Base-by-base conservation (phyloP, 2,329 filamentous ascomycete genomes). In the Thielaviopsis ethacetica region DNA sequence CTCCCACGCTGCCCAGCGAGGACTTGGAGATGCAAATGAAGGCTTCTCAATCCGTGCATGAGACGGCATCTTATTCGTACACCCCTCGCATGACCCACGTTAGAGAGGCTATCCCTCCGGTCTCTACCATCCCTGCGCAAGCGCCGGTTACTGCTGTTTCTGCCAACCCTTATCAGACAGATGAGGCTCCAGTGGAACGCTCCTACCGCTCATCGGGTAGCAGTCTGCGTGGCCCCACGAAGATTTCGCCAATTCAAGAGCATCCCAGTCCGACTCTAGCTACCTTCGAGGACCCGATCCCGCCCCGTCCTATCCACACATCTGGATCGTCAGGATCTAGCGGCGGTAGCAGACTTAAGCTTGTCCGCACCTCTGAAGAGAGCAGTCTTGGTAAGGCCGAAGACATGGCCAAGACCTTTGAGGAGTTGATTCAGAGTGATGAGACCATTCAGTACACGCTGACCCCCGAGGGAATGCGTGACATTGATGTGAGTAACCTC, bases 371-470 rank as follows among this genome's bases (percentile, higher is more conserved):
- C 3, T 84, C 82, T 0, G 81, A 85, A 63, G 82, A 84, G 17
- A 78, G 74, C 63, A 68, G 66, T 38, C 70, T 70, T 24, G 67
- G 67, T 19, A 73, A 72, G 5, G 71, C 74, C 6, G 79, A 81
- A 53, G 80, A 84, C 60, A 80, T 84, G 54, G 79, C 81, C 10
- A 81, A 79, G 53, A 82, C 86, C 64, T 85, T 93, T 65, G 88
- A 93, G 66, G 79, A 90, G 64, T 75, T 91, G 56, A 91, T 93
- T 62, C 82, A 87, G 59, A 90, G 87, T 68, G 85, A 89, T 65
- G 82, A 90, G 67, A 91, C 88, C 1, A 83, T 91, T 51, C 87
- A 88, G 65, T 91, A 86, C 68, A 91, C 88, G 1, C 75, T 91
- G 27, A 93, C 88, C 0, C 87, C 88, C 0, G 83, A 86, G 66